Evolutionary conservation across 1,284 basidiomycete species (phyloP), one percentile per base, ranked within the genome.

Genomic region (Cryptococcus sp.): DNA sequence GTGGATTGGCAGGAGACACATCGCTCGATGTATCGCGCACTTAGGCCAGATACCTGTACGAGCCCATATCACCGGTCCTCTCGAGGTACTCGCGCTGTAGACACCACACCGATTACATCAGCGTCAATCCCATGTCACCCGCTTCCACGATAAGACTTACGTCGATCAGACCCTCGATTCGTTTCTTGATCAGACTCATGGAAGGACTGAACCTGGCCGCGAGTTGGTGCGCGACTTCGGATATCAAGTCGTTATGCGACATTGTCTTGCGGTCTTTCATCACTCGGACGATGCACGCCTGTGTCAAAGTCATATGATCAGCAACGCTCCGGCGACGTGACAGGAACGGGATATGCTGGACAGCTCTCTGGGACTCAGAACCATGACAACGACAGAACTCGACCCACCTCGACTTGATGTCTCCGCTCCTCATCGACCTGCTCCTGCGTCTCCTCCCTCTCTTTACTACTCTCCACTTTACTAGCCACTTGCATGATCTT

Each of bases 261-360:
- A 98, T 87, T 56, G 85, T 85, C 77, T 98, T 98, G 61, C 94
- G 82, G 73, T 93, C 88, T 81, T 99, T 99, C 96, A 99, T 99
- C 41, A 98, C 88, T 42, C 96, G 87, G 23, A 99, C 96, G 61
- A 99, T 90, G 72, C 92, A 97, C 1, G 94, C 94, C 92, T 96
- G 66, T 15, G 17, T 40, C 41, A 13, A 17, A 13, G 27, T 31
- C 27, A 10, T 4, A 31, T 31, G 27, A 31, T 31, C 27, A 31
- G 27, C 27, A 31, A 5, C 10, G 27, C 27, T 31, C 10, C 27
- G 27, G 27, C 27, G n/a, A n/a, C n/a, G n/a, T n/a, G n/a, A n/a
- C n/a, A n/a, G 5, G 27, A 31, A 31, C 27, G 5, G 27, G 27
- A 10, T 10, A 5, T 10, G 27, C 27, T 31, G 5, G 27, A 31